These are phyloP conservation scores for Arabis alpina DNA, from an alignment of 345 rosid genomes.

Conservation along the genomic window DNA sequence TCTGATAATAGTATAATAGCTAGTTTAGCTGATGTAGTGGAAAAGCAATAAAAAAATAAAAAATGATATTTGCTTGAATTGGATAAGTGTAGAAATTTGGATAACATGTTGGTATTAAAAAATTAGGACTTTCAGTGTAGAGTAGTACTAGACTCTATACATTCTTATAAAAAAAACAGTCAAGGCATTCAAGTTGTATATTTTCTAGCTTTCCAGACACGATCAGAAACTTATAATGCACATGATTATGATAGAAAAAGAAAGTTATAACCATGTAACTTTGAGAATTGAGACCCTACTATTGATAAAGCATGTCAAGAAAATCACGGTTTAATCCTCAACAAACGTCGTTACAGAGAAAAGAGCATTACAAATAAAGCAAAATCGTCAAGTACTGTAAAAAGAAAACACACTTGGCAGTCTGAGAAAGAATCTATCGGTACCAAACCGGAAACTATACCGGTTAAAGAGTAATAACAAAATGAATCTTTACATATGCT, in stretches of 20 bases:
- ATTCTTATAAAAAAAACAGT: too few species aligned
- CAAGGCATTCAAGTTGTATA: too few species aligned
- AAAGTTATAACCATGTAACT: neutral
- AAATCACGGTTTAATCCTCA: slow-evolving; percentile 10
- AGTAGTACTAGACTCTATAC: too few species aligned
- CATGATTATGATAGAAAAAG: neutral
- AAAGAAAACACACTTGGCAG: slow-evolving; percentile 1
- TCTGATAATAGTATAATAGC: neutral
- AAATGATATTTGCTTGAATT: too few species aligned
- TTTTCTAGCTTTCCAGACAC: neutral
- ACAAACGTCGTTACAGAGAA: slow-evolving; percentile 17
- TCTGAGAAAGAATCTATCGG: slow-evolving; percentile 25
- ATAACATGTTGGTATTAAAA: too few species aligned
- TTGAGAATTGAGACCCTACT: neutral
- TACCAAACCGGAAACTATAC: slow-evolving; percentile 40
- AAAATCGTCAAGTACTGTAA: slow-evolving; percentile 29
- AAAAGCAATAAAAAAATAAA: too few species aligned
- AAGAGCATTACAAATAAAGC: slow-evolving; percentile 13
- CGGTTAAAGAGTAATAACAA: slow-evolving; percentile 12
- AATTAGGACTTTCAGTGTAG: too few species aligned
- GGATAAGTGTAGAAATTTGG: too few species aligned
- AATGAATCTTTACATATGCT: slow-evolving; percentile 39
- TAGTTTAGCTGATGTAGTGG: neutral
- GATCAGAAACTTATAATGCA: neutral
- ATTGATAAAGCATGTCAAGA: neutral